Evolutionary conservation across 805 yeast genomes (phyloP).

Genomic region (Cephaloascus albidus): DNA sequence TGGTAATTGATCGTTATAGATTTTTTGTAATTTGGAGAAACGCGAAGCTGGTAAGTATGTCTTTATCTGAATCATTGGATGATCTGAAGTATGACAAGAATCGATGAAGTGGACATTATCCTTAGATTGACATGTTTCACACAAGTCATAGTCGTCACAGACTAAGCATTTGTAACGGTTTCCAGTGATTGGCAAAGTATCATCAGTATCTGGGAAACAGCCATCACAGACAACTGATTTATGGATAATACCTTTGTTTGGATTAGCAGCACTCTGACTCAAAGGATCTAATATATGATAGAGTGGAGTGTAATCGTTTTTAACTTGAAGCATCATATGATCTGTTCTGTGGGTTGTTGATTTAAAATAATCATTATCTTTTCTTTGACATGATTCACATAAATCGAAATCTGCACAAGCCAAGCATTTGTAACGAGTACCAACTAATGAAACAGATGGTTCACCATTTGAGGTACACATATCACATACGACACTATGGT

Average conservation of each 20-base stretch:
- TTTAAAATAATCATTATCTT: neutral
- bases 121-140: conserved; percentile 14
- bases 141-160: conserved; percentile 24
- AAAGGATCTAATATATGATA: too few relatives aligned
- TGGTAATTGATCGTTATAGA: too few relatives aligned
- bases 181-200: conserved; percentile 11
- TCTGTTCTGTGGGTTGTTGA: neutral
- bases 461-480: neutral
- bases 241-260: too few relatives aligned
- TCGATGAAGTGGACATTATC: neutral
- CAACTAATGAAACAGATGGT: neutral
- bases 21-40: too few relatives aligned
- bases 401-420: conserved; percentile 40
- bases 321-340: neutral
- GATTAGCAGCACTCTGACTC: too few relatives aligned
- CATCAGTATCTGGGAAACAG: neutral
- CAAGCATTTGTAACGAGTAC: conserved; percentile 17
- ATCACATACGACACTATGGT: neutral
- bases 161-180: conserved; percentile 22
- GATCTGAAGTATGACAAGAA: neutral
- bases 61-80: neutral
- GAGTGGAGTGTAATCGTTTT: too few relatives aligned
- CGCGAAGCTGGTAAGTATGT: too few relatives aligned
- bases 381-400: conserved; percentile 22
- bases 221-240: neutral